Evolutionary conservation across 2,329 filamentous ascomycete species (phyloP).

Genomic region (Sarocladium brachiariae): DNA sequence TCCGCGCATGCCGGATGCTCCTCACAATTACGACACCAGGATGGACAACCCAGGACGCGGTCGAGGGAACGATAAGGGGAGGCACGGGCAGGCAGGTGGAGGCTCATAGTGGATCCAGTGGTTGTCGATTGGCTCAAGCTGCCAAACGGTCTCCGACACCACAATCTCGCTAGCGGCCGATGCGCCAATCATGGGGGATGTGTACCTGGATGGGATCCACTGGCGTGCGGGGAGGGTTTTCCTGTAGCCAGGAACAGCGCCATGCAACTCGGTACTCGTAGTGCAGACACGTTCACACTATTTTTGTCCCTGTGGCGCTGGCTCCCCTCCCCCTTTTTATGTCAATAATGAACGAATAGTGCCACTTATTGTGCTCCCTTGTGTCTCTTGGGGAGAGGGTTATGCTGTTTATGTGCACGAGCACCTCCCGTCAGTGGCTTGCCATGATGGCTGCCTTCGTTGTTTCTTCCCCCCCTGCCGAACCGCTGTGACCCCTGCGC

Average conservation of each 20-base stretch:
- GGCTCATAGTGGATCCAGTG: neutral
- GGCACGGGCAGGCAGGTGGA: neutral
- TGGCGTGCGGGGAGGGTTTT: no score
- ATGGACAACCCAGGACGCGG: no score
- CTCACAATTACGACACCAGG: neutral
- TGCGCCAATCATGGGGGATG: constrained; percentile 2
- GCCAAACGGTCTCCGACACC: neutral
- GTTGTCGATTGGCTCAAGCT: neutral
- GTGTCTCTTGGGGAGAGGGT: neutral
- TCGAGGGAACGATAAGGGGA: neutral
- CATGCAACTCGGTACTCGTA: no score
- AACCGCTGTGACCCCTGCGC: constrained; percentile 1
- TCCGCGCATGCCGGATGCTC: neutral
- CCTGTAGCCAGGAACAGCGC: no score
- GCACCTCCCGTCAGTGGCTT: neutral
- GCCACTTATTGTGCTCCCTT: neutral
- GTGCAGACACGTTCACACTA: constrained; percentile 1
- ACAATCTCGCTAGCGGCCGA: constrained; percentile 2
- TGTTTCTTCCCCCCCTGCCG: neutral
- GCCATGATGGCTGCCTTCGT: neutral
- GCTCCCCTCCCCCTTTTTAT: neutral
- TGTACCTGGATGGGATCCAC: neutral
- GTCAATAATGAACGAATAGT: neutral
- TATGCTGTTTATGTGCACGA: neutral
- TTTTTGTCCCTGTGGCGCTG: neutral